Evolutionary conservation across 805 yeast species (phyloP).

Genomic region (Groenewaldozyma tartarivorans): DNA sequence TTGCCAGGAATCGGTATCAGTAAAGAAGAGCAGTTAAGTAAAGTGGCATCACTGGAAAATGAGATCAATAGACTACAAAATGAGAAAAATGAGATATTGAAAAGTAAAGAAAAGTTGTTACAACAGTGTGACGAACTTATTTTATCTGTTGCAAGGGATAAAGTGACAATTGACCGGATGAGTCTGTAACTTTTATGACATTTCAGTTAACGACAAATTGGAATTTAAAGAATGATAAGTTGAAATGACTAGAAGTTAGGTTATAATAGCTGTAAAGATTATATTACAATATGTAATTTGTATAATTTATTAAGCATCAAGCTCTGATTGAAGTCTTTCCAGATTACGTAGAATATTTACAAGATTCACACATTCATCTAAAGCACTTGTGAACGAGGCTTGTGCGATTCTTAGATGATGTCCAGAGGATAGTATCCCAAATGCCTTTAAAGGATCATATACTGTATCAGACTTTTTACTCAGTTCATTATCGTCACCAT

Average conservation of each 20-base stretch:
- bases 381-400: constrained; percentile 23
- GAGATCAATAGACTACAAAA: constrained; percentile 54
- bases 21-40: constrained; percentile 58
- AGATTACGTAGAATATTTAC: neutral
- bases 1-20: constrained; percentile 90
- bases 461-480: constrained; percentile 9
- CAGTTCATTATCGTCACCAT: constrained; percentile 3
- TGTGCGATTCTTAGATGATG: constrained; percentile 32
- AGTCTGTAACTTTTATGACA: neutral
- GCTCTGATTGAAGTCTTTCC: neutral
- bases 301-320: neutral
- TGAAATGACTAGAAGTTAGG: too few species aligned
- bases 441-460: constrained; percentile 35
- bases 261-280: too few species aligned
- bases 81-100: constrained; percentile 45
- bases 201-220: too few species aligned
- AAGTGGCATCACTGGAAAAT: constrained; percentile 50
- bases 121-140: constrained; percentile 60
- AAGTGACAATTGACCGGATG: constrained; percentile 21
- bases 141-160: constrained; percentile 45
- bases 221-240: too few species aligned
- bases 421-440: constrained; percentile 40
- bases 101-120: constrained; percentile 54
- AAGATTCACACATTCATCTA: neutral
- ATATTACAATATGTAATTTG: too few species aligned